Percentiles rank a stretch among this genome's conserved stretches.
Evolutionary conservation across 805 yeast species (phyloP).

Genomic region (Lipomyces lipofer): DNA sequence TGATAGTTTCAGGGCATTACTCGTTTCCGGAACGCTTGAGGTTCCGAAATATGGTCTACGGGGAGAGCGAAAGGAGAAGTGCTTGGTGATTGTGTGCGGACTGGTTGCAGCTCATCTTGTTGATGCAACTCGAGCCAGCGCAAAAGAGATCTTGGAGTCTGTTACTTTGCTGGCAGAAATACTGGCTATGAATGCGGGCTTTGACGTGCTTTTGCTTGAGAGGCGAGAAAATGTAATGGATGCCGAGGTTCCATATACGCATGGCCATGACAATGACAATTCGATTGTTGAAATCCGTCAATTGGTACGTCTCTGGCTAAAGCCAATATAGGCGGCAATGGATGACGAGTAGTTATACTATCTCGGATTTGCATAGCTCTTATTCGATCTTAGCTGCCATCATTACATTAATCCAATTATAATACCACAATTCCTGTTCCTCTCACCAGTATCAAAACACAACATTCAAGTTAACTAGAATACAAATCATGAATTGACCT

Average conservation of each 20-base stretch:
- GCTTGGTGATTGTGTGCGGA: constrained; percentile 1
- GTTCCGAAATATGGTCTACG: neutral
- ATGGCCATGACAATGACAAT: neutral
- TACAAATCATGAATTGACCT: neutral
- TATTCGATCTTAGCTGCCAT: too few relatives aligned
- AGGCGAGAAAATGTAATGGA: neutral
- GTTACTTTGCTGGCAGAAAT: constrained; percentile 2
- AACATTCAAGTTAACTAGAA: too few relatives aligned
- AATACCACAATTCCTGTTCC: too few relatives aligned
- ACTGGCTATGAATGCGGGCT: neutral
- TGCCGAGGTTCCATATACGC: constrained; percentile 1
- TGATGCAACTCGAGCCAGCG: neutral
- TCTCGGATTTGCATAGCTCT: too few relatives aligned
- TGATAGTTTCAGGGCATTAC: neutral
- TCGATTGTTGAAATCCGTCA: neutral
- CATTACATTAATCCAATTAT: too few relatives aligned
- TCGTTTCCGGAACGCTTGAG: neutral
- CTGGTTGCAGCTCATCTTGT: constrained; percentile 5
- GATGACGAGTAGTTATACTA: too few relatives aligned
- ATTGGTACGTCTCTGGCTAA: constrained; percentile 5
- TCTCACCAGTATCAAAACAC: too few relatives aligned
- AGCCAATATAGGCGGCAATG: neutral
- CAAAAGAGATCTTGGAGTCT: constrained; percentile 3
- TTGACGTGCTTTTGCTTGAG: neutral
- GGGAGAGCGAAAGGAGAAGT: neutral